Conservation (phyloP, 2,329 filamentous ascomycete genomes). For the Alternaria sp. region DNA sequence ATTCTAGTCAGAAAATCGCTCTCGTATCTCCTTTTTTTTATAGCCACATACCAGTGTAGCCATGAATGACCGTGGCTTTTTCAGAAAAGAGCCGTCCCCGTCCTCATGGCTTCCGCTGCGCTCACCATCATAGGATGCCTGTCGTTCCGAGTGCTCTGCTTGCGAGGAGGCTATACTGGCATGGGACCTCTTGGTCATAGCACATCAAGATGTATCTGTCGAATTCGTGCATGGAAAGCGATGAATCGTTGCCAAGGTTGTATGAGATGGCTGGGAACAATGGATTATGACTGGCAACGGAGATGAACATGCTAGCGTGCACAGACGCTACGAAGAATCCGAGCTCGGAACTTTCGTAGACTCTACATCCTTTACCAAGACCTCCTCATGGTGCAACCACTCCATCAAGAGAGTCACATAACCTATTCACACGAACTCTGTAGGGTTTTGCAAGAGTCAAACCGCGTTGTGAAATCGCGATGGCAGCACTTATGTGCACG, state of each 20-base stretch:
- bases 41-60: slow-evolving; percentile 37
- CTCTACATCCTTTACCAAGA: not conserved
- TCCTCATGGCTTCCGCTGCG: slow-evolving; percentile 35
- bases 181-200: slow-evolving; percentile 49
- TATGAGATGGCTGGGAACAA: slow-evolving; percentile 7
- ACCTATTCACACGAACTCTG: not conserved
- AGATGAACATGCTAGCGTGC: slow-evolving; percentile 13
- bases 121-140: slow-evolving; percentile 32
- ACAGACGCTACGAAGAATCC: slow-evolving; percentile 6
- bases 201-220: slow-evolving; percentile 27
- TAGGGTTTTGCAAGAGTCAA: not conserved
- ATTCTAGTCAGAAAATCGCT: slow-evolving; percentile 16
- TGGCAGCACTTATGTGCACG: not conserved
- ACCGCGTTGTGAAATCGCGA: not conserved
- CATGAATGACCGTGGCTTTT: slow-evolving; percentile 50
- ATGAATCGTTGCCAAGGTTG: not conserved
- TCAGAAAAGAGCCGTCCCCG: slow-evolving; percentile 38
- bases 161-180: slow-evolving; percentile 33
- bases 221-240: slow-evolving; percentile 12
- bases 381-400: not conserved
- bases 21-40: not conserved
- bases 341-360: not conserved
- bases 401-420: not conserved
- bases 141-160: slow-evolving; percentile 25
- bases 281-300: slow-evolving; percentile 4